Evolutionary conservation across 2,329 filamentous ascomycete genomes (phyloP), one percentile per base, ranked within the genome.

Genomic region (Pyricularia pennisetigena): DNA sequence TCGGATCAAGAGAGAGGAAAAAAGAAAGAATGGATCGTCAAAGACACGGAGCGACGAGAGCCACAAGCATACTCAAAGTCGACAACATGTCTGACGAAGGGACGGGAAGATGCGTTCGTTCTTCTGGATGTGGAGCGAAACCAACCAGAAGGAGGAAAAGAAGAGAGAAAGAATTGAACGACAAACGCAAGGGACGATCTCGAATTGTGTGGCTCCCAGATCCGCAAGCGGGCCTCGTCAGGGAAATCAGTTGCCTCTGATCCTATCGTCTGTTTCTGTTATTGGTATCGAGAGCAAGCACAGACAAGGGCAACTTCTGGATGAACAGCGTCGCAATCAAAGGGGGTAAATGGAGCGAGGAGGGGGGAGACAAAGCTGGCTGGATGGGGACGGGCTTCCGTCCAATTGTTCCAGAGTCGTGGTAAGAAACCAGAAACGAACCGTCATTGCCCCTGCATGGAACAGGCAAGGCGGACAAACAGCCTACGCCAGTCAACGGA

Each of bases 341-440:
- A 16, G 28, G 28, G 28, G 23, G 61, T 28, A 30, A 63, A 63
- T 16, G n/a, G 61, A 63, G 28, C 24, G 61, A 63, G 61, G 61
- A 28, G 24, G 61, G 61, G 24, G 9, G 7, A 12, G 10, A 5
- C 61, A 63, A 30, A 62, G 57, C 23, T 23, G 57, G 28, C 24
- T 30, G 9, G 61, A 63, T 63, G 8, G 61, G 67, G 81, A n/a
- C 41, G 20, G 20, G 41, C 41, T 54, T 54, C 41, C 41, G 41
- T 54, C 41, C 41, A 54, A 54, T 54, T 54, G 41, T 54, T 54
- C 41, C 16, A 54, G 41, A 54, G 41, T 54, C 16, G 41, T 54
- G 41, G 41, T 54, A 54, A 54, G 10, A 54, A 54, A 54, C 41
- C 41, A 54, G 41, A 54, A 54, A 54, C 41, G 41, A 54, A 54